Base-by-base conservation (phyloP, 2,329 filamentous ascomycete genomes). In the Colletotrichum trifolii region DNA sequence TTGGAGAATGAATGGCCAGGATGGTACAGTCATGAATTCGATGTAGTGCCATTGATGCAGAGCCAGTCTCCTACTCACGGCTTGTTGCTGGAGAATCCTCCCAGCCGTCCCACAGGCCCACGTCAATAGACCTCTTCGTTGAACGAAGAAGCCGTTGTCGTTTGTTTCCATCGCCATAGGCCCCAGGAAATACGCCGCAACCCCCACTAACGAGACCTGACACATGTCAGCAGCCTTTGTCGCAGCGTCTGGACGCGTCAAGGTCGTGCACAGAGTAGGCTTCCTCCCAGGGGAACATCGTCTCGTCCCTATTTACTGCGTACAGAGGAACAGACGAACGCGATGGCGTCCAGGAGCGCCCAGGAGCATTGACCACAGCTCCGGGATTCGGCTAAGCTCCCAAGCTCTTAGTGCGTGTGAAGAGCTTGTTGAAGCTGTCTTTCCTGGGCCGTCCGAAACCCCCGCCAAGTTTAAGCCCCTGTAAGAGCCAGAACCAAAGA, bases 391-490 rank as follows among this genome's bases (percentile, higher is more conserved):
- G 39, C 39, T 42, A 25, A 25, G 25, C 25, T 25, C 25, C 25
- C 25, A 25, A 25, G 25, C 25, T 25, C 25, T 25, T 25, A 25
- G 25, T 25, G 25, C 25, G 25, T 25, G 25, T 25, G 25, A 25
- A 25, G 4, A 25, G 25, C 25, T 25, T 25, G 25, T 25, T 25
- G 25, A 25, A 25, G 25, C 25, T 5, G 25, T 25, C 25, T 42
- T 33, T 34, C 54, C 59, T 43, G 13, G 42, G 59, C 3, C 53
- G 38, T 45, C 38, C 48, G 48, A 64, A 57, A 64, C 60, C 54
- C 54, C 60, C 54, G 64, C 60, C 64, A 66, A 66, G 59, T 59
- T 64, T 8, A 50, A 66, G 48, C 60, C 60, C 60, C 48, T 63
- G 64, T 35, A 50, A 54, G 64, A 64, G 38, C 58, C 58, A 56